Evolutionary conservation across 176 grass and related monocot genomes (phyloP).

Genomic region (Sorghum bicolor): DNA sequence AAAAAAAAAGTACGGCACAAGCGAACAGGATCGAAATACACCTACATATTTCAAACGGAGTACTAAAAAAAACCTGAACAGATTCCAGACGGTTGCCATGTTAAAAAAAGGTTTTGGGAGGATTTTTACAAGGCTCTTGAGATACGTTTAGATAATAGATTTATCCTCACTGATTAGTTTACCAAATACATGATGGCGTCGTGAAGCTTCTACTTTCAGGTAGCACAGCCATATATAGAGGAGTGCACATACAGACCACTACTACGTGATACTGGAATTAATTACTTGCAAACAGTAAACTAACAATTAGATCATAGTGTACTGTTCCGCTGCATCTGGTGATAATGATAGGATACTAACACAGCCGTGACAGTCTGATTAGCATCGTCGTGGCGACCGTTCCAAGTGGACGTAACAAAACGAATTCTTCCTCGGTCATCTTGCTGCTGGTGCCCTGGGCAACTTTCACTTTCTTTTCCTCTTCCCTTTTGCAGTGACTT

Average conservation of each 20-base stretch:
- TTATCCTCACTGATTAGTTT: no score
- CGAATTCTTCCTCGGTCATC: neutral
- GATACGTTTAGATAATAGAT: no score
- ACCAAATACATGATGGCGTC: neutral
- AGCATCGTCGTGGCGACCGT: neutral
- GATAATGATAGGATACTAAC: neutral
- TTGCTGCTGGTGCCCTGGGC: constrained; percentile 23
- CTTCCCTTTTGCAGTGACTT: neutral
- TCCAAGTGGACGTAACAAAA: constrained; percentile 29
- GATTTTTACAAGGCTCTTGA: no score
- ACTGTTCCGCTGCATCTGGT: neutral
- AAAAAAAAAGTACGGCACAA: no score
- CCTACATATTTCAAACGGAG: no score
- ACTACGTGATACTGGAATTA: neutral
- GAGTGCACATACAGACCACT: neutral
- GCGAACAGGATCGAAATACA: no score
- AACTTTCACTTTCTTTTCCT: constrained; percentile 23
- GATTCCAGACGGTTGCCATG: no score
- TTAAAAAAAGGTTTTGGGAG: no score
- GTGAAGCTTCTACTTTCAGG: neutral
- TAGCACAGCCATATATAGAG: neutral
- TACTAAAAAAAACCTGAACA: no score
- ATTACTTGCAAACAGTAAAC: neutral
- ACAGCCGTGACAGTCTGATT: neutral
- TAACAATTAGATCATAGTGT: neutral